Evolutionary conservation across 2,329 filamentous ascomycete species (phyloP).

Genomic region (Plenodomus biglobosus): DNA sequence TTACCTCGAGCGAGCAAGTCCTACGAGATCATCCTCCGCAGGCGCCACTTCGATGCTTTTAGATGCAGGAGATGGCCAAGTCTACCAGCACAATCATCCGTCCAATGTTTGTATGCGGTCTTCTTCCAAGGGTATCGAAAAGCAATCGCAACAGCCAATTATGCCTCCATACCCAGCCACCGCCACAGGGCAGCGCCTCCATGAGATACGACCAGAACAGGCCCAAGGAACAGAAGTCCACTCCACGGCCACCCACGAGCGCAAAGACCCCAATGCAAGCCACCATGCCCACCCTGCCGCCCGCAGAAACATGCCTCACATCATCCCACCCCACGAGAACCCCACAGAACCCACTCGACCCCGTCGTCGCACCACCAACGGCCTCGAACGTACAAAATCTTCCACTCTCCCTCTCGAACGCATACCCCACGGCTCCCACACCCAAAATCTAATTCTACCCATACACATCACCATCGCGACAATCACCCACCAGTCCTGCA

Average conservation of each 20-base stretch:
- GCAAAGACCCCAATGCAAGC: neutral
- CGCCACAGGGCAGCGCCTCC: neutral
- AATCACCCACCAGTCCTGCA: slow-evolving; percentile 13
- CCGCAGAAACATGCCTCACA: neutral
- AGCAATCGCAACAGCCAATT: neutral
- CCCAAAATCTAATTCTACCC: slow-evolving; percentile 24
- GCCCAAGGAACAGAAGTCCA: slow-evolving; percentile 5
- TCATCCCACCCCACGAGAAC: neutral
- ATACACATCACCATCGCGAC: neutral
- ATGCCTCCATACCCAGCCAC: neutral
- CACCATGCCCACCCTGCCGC: neutral
- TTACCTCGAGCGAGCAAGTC: slow-evolving; percentile 4
- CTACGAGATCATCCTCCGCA: neutral
- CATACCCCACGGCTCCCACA: slow-evolving; percentile 29
- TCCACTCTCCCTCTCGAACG: slow-evolving; percentile 45
- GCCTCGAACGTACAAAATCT: slow-evolving; percentile 35
- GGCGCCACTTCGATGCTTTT: neutral
- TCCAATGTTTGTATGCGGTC: neutral
- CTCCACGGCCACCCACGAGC: neutral
- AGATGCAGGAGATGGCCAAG: neutral
- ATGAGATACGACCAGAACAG: neutral
- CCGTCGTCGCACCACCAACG: slow-evolving; percentile 12
- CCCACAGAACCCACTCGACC: neutral
- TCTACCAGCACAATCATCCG: neutral
- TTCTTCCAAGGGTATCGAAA: neutral